Evolutionary conservation across 1,284 basidiomycete species (phyloP), one percentile per base, ranked within the genome.

Genomic region (Stereum hirsutum): DNA sequence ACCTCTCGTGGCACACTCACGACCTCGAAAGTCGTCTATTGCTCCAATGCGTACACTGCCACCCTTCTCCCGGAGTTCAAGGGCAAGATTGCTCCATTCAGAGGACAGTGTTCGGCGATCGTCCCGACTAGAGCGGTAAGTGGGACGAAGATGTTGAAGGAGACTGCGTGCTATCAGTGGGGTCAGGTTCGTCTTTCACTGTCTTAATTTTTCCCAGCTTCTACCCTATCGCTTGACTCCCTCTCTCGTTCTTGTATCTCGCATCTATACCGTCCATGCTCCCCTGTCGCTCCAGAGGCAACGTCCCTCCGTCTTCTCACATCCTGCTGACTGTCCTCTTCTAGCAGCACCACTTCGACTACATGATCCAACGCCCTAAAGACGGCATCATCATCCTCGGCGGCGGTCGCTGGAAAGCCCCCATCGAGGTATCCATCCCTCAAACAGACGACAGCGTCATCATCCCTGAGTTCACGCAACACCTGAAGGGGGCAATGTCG

Each of bases 41-140:
- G 63, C 5, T 66, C 65, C 14, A 68, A 68, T 48, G 65, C 56
- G n/a, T 68, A 64, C 43, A 63, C 59, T 6, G 59, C 63, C 32
- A 55, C 54, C 26, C 52, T 59, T 21, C 48, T 59, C 11, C 57
- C 57, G 2, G 56, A 59, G 41, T 56, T 58, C 34, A 12, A 44
- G 10, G 57, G 53, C 8, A 49, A 47, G 8, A 57, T 59, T 24
- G 52, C 49, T 26, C 56, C 56, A 8, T 53, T 52, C 46, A 45
- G 48, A 19, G 56, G 52, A 5, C 54, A 56, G 42, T 59, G 57
- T 34, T 49, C 54, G 0, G 54, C 50, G 5, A 48, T 59, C 6
- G 47, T 59, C 1, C 57, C 57, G 11, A 47, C 57, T 3, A 50
- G 44, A 24, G 27, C 56, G 20, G 56, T 49, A 31, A 40, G 51